Base-by-base conservation (phyloP, 2,329 filamentous ascomycete genomes). In the Laburnicola sp. region DNA sequence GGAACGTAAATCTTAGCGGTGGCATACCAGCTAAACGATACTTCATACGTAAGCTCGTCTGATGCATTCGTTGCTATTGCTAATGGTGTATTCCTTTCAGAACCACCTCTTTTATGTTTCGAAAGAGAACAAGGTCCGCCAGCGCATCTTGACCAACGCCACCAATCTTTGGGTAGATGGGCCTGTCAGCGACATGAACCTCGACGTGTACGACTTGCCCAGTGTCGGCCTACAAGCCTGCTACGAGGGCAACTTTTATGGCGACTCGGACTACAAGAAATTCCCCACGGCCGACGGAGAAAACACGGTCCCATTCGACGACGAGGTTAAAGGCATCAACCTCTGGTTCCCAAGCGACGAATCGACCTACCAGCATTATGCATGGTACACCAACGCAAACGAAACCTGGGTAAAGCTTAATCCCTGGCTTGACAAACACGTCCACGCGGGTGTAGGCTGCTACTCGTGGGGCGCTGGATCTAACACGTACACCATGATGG, bases 171-270 rank as follows among this genome's bases (percentile, higher is more conserved):
- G 76, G 76, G 45, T 58, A 11, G 63, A 74, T 9, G 76, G 76
- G 0, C 51, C 70, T 56, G 48, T 71, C 9, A 68, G 86, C 61
- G 89, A 96, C 70, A 86, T 90, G 57, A 91, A 95, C 56, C 83
- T 90, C 34, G 86, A 95, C 57, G 87, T 86, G 59, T 95, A 95
- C 71, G 93, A 97, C 75, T 87, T 91, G 1, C 97, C 97, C 64
- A 85, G 89, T 1, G 87, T 96, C 41, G 94, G 94, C 2, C 75
- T 94, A 27, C 89, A 95, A 66, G 86, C 92, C 11, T 86, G 86
- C 42, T 79, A 86, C 21, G 88, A 96, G 69, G 94, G 94, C 0
- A 80, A 97, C 37, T 75, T 81, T 30, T 71, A 71, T 39, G 68
- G 67, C 32, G 66, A 69, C 38, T 50, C 65, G 10, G 73, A 77